Conservation (phyloP, 176 grass and related monocot species). For the Oryza punctata region DNA sequence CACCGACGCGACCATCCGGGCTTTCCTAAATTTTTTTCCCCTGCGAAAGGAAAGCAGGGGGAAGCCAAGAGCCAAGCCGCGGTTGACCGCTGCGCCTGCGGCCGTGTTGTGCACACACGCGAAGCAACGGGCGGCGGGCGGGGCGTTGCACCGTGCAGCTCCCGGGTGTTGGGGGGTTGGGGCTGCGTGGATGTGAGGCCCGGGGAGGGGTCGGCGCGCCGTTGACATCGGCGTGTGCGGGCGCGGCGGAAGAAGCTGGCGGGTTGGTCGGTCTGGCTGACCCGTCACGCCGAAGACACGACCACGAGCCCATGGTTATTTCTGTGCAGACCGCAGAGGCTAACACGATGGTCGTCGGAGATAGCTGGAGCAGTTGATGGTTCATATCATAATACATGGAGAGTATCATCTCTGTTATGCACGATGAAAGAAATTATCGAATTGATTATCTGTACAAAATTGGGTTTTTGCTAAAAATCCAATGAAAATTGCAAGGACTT, state of each 20-base stretch:
- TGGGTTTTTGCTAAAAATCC: no score
- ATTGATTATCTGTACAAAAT: no score
- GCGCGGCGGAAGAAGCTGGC: no score
- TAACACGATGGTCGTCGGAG: no score
- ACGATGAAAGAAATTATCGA: no score
- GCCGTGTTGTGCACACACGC: not conserved
- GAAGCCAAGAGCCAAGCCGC: no score
- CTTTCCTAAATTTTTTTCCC: not conserved
- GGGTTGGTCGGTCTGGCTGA: not conserved
- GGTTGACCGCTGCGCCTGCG: not conserved
- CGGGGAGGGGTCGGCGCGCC: not conserved
- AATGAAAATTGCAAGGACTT: no score
- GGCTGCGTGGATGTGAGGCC: not conserved
- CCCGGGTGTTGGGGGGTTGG: not conserved
- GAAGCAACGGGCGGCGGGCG: not conserved
- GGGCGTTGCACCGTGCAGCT: no score
- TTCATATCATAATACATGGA: no score
- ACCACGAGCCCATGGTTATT: not conserved
- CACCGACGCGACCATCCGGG: not conserved
- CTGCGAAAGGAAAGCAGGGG: not conserved
- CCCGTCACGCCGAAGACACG: not conserved
- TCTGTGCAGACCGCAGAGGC: no score
- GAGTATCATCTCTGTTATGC: no score
- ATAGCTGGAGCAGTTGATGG: no score
- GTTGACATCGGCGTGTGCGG: slow-evolving; percentile 20